A percentile compares a stretch with the other conserved stretches of the same genome.
phyloP scores from a whole-genome alignment of 2,329 filamentous ascomycete genomes.

The Monosporascus ibericus region DNA sequence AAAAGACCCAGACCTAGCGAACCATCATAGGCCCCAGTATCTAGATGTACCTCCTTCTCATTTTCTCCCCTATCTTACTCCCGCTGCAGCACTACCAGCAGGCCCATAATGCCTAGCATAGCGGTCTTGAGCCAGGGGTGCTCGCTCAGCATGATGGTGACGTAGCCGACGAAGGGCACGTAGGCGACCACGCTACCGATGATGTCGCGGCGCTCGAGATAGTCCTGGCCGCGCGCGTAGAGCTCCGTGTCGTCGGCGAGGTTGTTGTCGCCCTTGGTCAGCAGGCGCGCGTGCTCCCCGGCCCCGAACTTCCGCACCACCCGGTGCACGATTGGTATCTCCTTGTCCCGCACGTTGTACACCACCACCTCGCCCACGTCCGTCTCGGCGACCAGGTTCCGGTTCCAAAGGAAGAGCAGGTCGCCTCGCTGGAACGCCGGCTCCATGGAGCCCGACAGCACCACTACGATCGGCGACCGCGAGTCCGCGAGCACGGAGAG shows the following conservation, averaged over 20 bases:
- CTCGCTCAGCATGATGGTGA: constrained; percentile 91
- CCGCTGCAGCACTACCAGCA: constrained; percentile 86
- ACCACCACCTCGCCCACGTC: constrained; percentile 54
- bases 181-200: constrained; percentile 90
- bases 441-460: constrained; percentile 81
- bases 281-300: constrained; percentile 60
- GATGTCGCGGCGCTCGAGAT: constrained; percentile 80
- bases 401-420: constrained; percentile 71
- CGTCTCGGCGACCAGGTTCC: constrained; percentile 51
- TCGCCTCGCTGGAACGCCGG: constrained; percentile 76
- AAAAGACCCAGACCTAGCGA: too few relatives aligned
- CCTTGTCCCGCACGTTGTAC: constrained; percentile 82
- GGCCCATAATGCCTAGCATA: constrained; percentile 89
- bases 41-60: neutral
- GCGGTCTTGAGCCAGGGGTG: constrained; percentile 96
- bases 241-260: constrained; percentile 83
- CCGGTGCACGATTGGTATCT: constrained; percentile 95
- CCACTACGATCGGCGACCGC: constrained; percentile 72
- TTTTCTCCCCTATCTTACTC: constrained; percentile 48
- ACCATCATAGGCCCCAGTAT: too few relatives aligned
- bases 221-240: constrained; percentile 82
- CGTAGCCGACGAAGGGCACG: constrained; percentile 91
- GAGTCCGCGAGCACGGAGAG: constrained; percentile 73
- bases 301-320: constrained; percentile 69
- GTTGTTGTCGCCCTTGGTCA: constrained; percentile 99